Evolutionary conservation across 176 grass and related monocot genomes (phyloP), one percentile per base, ranked within the genome.

Genomic region (Panicum miliaceum): DNA sequence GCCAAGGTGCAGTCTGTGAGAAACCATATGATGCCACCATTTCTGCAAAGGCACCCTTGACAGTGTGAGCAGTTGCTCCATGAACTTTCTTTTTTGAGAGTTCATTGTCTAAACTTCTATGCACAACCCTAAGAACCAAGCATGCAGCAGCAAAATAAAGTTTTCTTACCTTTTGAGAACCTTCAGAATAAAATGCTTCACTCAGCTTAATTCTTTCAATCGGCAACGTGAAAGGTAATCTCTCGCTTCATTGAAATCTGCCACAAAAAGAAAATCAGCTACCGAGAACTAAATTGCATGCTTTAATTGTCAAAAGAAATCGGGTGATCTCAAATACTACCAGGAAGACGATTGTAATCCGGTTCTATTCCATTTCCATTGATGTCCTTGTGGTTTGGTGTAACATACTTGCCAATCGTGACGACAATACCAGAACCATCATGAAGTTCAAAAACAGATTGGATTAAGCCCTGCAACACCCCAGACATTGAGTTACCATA

Each of bases 321-420:
- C 18, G 0, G 11, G 22, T n/a, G 68, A 51, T 86, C 56, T 78
- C 59, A 25, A 64, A 72, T 66, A 81, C 50, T 83, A 98, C 93
- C 93, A 77, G 96, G 93, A 89, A 99, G 68, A 45, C 73, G 77
- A 36, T 22, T 62, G 47, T 92, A 96, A 76, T 99, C 96, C 86
- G 96, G 96, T 76, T 94, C 78, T 84, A 96, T 90, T 86, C 96
- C 93, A 91, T 99, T 86, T 94, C 91, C 90, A 96, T 96, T 99
- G 61, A 96, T 99, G 76, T 99, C 93, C 86, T 83, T 92, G 83
- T 82, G 83, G 85, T 92, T 87, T 80, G 96, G 96, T 25, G 93
- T 96, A 43, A 96, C 89, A 47, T 99, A 99, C 67, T 96, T 99
- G 69, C 96, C 96, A 56, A 96, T 88, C 53, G 93, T 99, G 73